Percentiles rank a stretch among this genome's conserved stretches.
These are phyloP conservation scores for Staphylotrichum longicolle DNA, from an alignment of 495 filamentous ascomycete genomes.

Conservation along the genomic window DNA sequence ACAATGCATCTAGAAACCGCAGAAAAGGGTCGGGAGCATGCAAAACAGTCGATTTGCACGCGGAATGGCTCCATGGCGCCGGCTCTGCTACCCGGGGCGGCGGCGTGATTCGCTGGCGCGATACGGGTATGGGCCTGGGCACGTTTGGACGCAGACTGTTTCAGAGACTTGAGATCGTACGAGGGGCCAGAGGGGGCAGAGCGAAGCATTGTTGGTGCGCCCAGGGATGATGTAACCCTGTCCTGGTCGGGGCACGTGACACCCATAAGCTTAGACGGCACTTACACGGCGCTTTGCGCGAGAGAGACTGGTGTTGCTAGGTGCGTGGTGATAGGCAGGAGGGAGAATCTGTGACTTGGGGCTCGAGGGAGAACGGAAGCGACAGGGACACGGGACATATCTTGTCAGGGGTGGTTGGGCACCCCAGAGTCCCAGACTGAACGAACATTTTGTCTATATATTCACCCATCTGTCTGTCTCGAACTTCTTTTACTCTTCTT, in stretches of 20 bases:
- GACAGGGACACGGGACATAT: no score
- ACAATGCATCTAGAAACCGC: no score
- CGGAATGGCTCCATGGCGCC: constrained; percentile 27
- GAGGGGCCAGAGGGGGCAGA: neutral
- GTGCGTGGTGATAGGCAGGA: no score
- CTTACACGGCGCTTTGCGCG: neutral
- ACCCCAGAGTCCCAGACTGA: no score
- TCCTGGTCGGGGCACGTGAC: constrained; percentile 27
- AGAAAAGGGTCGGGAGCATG: neutral
- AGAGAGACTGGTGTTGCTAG: neutral
- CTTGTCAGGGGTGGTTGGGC: no score
- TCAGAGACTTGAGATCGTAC: neutral
- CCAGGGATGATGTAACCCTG: neutral
- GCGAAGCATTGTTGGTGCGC: neutral
- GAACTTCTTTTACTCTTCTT: neutral
- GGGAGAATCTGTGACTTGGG: no score
- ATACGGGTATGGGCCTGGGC: constrained; percentile 10
- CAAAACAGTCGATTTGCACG: constrained; percentile 19
- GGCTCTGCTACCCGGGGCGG: neutral
- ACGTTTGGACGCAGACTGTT: constrained; percentile 5
- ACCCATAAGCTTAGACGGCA: constrained; percentile 27
- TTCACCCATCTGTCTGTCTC: neutral
- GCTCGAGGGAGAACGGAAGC: no score
- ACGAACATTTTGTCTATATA: constrained; percentile 6
- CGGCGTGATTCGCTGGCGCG: neutral